Evolutionary conservation across 352 stramenopile genomes (phyloP).

Genomic region (Pythium apleroticum): DNA sequence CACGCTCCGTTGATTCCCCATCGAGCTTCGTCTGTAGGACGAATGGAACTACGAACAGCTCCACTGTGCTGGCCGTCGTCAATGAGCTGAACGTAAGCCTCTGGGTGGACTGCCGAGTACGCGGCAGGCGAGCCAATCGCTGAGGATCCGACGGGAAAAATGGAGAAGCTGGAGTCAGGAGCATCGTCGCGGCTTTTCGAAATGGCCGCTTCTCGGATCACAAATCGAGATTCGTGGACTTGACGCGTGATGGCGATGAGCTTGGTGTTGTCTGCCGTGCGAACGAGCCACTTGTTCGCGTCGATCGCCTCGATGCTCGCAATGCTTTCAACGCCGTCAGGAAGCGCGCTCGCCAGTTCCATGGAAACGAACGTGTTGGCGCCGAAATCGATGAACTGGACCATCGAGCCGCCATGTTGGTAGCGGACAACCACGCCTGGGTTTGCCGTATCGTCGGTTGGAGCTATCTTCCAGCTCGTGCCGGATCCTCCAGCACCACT

Average conservation of each 20-base stretch:
- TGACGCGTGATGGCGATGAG: constrained; percentile 36
- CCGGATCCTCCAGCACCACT: constrained; percentile 6
- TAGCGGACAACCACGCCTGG: constrained; percentile 43
- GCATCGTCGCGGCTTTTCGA: background rate
- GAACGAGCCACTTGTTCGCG: constrained; percentile 49
- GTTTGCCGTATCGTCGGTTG: constrained; percentile 26
- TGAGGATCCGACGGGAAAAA: constrained; percentile 26
- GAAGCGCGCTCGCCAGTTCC: constrained; percentile 33
- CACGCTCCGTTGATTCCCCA: constrained; percentile 31
- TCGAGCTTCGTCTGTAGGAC: constrained; percentile 19
- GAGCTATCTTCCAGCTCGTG: constrained; percentile 29
- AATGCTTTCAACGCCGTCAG: constrained; percentile 26
- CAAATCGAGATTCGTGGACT: constrained; percentile 26
- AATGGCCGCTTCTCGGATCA: constrained; percentile 33
- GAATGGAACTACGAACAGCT: constrained; percentile 17
- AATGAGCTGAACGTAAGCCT: constrained; percentile 49
- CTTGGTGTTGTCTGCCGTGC: constrained; percentile 36
- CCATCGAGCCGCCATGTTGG: constrained; percentile 47
- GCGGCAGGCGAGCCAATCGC: constrained; percentile 5
- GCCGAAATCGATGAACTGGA: constrained; percentile 55
- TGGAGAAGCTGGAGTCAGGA: constrained; percentile 32
- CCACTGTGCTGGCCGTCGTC: background rate
- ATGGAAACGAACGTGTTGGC: constrained; percentile 44
- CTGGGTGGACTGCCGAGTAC: constrained; percentile 40
- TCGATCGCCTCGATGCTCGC: constrained; percentile 40